phyloP scores from a whole-genome alignment of 1,139 yeast genomes.

The Zygosaccharomyces sapae region DNA sequence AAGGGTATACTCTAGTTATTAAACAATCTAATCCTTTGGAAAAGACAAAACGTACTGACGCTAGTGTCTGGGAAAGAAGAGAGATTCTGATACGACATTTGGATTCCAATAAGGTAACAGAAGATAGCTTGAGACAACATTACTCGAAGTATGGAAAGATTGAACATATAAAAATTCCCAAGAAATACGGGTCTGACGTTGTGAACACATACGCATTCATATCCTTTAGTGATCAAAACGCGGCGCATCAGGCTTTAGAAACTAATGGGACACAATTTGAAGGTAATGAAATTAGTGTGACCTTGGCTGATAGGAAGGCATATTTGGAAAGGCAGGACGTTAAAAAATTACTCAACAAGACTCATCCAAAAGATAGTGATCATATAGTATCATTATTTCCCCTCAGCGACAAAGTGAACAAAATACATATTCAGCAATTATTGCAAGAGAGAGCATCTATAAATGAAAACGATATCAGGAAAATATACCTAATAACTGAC shows the following conservation, averaged over 20 bases:
- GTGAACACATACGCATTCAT: conserved; percentile 47
- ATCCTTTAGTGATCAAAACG: conserved; percentile 40
- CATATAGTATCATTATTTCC: conserved; percentile 45
- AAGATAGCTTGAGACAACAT: conserved; percentile 32
- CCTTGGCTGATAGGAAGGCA: conserved; percentile 40
- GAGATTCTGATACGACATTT: conserved; percentile 53
- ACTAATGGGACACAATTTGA: conserved; percentile 40
- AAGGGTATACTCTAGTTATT: conserved; percentile 44
- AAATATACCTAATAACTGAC: conserved; percentile 46
- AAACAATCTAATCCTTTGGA: conserved; percentile 54
- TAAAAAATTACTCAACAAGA: conserved; percentile 26
- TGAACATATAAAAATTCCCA: conserved; percentile 48
- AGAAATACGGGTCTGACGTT: conserved; percentile 44
- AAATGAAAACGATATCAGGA: conserved; percentile 28
- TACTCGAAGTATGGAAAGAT: conserved; percentile 47
- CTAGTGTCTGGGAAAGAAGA: conserved; percentile 46
- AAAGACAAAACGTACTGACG: conserved; percentile 40
- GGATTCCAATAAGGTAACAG: conserved; percentile 41
- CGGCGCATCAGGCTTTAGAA: conserved; percentile 43
- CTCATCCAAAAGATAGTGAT: conserved; percentile 31
- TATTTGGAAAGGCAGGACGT: conserved; percentile 34
- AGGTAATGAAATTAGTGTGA: conserved; percentile 45
- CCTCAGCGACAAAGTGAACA: conserved; percentile 45
- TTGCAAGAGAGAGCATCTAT: conserved; percentile 42
- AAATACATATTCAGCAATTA: conserved; percentile 40